Evolutionary conservation across 2,329 filamentous ascomycete species (phyloP).

Genomic region (Periconia sp.): DNA sequence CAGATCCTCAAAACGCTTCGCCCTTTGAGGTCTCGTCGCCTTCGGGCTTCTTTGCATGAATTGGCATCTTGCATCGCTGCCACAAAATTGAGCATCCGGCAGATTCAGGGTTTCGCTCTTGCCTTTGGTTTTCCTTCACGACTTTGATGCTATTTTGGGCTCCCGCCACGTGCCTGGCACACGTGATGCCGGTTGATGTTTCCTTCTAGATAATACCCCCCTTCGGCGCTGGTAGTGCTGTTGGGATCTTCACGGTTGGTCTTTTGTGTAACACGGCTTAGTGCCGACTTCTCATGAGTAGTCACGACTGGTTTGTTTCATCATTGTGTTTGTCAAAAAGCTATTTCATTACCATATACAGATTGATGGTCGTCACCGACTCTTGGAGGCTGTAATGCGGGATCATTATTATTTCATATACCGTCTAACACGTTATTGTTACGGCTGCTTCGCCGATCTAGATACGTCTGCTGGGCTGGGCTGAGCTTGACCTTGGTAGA

Average conservation of each 20-base stretch:
- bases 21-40: background rate
- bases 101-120: slow-evolving; percentile 12
- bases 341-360: slow-evolving; percentile 7
- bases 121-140: background rate
- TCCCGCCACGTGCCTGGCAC: slow-evolving; percentile 15
- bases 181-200: slow-evolving; percentile 17
- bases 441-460: too few species aligned
- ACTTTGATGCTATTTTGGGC: slow-evolving; percentile 5
- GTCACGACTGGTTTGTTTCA: slow-evolving; percentile 7
- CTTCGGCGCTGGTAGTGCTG: slow-evolving; percentile 5
- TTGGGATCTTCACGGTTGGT: slow-evolving; percentile 7
- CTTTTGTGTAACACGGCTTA: slow-evolving; percentile 6
- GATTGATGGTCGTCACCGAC: slow-evolving; percentile 6
- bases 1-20: background rate
- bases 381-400: background rate
- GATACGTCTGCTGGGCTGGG: slow-evolving; percentile 1
- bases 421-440: background rate
- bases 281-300: slow-evolving; percentile 6
- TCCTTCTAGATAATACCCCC: slow-evolving; percentile 15
- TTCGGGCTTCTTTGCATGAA: background rate
- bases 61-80: slow-evolving; percentile 5
- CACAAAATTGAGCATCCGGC: slow-evolving; percentile 12
- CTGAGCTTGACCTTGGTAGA: background rate
- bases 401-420: background rate
- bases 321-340: slow-evolving; percentile 7